Base-by-base conservation (phyloP, 2,329 filamentous ascomycete species). In the Leptosphaerulina australis region DNA sequence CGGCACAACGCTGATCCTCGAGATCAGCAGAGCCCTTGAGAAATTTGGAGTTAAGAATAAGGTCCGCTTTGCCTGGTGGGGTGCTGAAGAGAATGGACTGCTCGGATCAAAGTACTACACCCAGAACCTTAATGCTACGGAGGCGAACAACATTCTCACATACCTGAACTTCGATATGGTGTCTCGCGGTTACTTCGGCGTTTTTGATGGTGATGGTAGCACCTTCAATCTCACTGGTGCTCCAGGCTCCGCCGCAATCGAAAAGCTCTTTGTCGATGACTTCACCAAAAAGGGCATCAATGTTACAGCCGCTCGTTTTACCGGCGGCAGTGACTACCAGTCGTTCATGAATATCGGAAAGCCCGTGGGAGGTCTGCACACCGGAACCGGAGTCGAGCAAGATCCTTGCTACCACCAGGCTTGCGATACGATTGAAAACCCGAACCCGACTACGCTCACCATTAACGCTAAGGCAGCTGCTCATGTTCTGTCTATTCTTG, bases 81-180 rank as follows among this genome's bases (percentile, higher is more conserved):
- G 68, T 7, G 74, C 68, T 1, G 74, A 76, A 39, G 74, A 76
- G 34, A 72, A 72, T 38, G 73, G 72, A 6, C 59, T 75, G 2
- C 60, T 75, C 2, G 74, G 73, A 5, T 70, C 68, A 0, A 70
- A 67, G 28, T 72, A 70, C 59, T 75, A 75, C 60, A 70, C 68
- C 9, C 56, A 65, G 28, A 58, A 64, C 40, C 61, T 74, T 14
- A 66, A 70, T 25, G 46, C 56, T 3, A 58, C 63, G 1, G 68
- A 70, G 36, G 63, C 64, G 5, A 64, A 66, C 58, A 72, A 71
- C 50, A 72, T 76, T 41, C 65, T 73, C 10, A 63, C 72, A 1
- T 75, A 75, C 52, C 67, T 76, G 7, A 75, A 76, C 66, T 76
- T 76, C 59, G 74, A 76, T 58, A 76, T 76, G 74, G 69, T 74